Evolutionary conservation across 371 early-diverging fungal genomes (phyloP), one percentile per base, ranked within the genome.

Genomic region (Batrachochytrium dendrobatidis): DNA sequence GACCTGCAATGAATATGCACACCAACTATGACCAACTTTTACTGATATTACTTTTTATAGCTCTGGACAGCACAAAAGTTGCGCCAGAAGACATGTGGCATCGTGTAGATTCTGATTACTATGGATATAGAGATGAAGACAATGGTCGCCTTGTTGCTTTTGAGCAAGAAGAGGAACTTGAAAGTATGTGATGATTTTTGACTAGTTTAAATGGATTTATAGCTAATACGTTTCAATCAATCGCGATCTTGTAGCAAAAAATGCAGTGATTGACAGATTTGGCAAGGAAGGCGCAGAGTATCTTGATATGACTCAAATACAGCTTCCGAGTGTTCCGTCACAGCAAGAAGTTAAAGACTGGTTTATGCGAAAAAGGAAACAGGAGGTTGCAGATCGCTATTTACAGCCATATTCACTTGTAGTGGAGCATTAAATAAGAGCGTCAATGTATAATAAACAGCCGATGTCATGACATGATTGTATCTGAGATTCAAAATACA

Each of bases 91-190:
- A 93, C 29, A 71, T 97, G 56, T 79, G 85, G 57, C 79, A 81
- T 49, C 79, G 86, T 45, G 85, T 92, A 17, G 95, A 95, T 66
- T 92, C 94, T 0, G 92, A 92, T 60, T 97, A 96, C 71, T 97
- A 88, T 64, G 95, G 97, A 25, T 97, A 92, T 66, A 79, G 90
- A 29, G 94, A 94, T 67, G 95, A 95, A 70, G 92, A 92, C 29
- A 92, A 93, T 66, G 91, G 86, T 1, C 67, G 72, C 28, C 69
- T 95, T 46, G 60, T 94, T 51, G 85, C 78, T 60, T 91, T 87
- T 65, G 95, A 96, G 69, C 31, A 54, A 39, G 44, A 64, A 43
- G 24, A 58, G 48, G 50, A 29, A 17, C n/a, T 32, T 51, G 52
- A 17, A 43, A 33, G 7, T 58, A 18, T 63, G 50, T 39, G 25